Evolutionary conservation across 495 filamentous ascomycete species (phyloP), one percentile per base, ranked within the genome.

Genomic region (Daldinia caldariorum): DNA sequence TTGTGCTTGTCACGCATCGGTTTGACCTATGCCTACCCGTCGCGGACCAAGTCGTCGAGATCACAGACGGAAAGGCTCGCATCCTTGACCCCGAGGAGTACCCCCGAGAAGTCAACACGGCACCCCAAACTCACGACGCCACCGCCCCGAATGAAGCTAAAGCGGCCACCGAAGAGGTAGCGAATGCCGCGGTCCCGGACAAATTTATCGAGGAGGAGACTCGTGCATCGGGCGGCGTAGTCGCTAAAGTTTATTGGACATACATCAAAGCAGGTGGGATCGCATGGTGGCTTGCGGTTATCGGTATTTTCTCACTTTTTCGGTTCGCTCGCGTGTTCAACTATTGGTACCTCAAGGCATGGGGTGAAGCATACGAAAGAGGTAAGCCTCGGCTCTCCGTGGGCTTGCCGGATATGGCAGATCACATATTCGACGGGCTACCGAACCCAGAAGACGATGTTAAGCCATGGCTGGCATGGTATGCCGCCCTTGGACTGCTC

Each of bases 151-250:
- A 78, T 9, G 81, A 83, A 12, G 43, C 12, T 16, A 59, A 50
- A 8, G 55, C 6, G 20, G 66, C 45, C 4, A 75, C 78, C 34
- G 77, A 83, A 6, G 81, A 86, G 60, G 78, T 85, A 49, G 79
- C 86, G 20, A 77, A 87, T 61, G 76, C 77, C 0, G 83, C 83
- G 2, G 83, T 88, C 10, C 88, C 90, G 0, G 88, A 91, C 13
- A 92, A 92, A 71, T 94, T 96, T 75, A 89, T 94, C 43, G 89
- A 94, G 73, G 91, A 96, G 16, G 92, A 96, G 75, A 83, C 88
- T 71, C 85, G 91, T 51, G 90, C 87, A 0, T 87, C 91, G 68
- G 92, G 92, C 56, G 90, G 91, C 3, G 91, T 96, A 5, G 83
- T 92, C 72, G 83, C 85, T 9, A 81, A 83, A 16, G 89, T 94